Percentiles rank a stretch among this genome's conserved stretches.
These are phyloP conservation scores for Geotrichum cucujoidarum DNA, from an alignment of 1,139 yeast genomes.

Conservation along the genomic window DNA sequence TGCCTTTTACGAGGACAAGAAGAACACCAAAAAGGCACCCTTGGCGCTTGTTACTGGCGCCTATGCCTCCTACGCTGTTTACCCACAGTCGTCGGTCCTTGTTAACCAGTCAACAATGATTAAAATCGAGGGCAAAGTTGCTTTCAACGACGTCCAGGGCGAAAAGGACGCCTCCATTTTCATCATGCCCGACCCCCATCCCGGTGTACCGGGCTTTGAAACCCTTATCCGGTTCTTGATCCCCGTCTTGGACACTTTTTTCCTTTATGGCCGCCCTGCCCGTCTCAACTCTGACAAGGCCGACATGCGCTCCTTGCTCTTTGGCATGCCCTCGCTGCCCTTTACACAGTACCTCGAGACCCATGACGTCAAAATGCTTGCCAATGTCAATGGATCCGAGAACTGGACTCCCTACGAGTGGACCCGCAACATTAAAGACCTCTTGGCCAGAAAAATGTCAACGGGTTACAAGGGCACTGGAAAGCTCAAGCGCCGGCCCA, in stretches of 20 bases:
- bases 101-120: slow-evolving; percentile 85
- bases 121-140: slow-evolving; percentile 77
- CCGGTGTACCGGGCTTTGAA: slow-evolving; percentile 91
- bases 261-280: slow-evolving; percentile 85
- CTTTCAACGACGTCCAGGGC: slow-evolving; percentile 52
- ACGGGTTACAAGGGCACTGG: slow-evolving; percentile 87
- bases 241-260: slow-evolving; percentile 81
- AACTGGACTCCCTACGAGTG: slow-evolving; percentile 69
- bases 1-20: slow-evolving; percentile 39
- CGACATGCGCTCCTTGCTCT: slow-evolving; percentile 72
- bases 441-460: slow-evolving; percentile 59
- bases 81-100: slow-evolving; percentile 75
- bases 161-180: slow-evolving; percentile 78
- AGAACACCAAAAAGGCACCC: slow-evolving; percentile 58
- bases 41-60: slow-evolving; percentile 77
- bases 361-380: slow-evolving; percentile 47
- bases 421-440: slow-evolving; percentile 57
- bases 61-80: slow-evolving; percentile 79
- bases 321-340: slow-evolving; percentile 90
- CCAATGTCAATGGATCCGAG: slow-evolving; percentile 40
- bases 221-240: slow-evolving; percentile 82
- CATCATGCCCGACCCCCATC: slow-evolving; percentile 91
- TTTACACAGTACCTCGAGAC: slow-evolving; percentile 73
- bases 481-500: slow-evolving; percentile 10
- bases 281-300: slow-evolving; percentile 82